Conservation (phyloP, 2,329 filamentous ascomycete genomes). For the Epichloe gansuensis region DNA sequence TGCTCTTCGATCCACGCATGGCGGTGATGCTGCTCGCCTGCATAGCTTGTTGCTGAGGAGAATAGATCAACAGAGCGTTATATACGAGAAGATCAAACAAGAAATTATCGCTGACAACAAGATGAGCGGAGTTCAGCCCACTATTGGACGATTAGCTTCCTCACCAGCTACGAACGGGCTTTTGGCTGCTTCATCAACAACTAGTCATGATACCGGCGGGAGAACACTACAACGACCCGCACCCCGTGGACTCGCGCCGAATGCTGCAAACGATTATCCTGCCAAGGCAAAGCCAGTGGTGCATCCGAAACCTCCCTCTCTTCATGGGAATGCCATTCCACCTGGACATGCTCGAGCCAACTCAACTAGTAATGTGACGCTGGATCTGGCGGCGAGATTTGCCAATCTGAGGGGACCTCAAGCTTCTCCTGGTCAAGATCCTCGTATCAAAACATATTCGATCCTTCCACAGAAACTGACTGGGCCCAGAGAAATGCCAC, state of each 20-base stretch:
- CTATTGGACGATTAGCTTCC: slow-evolving; percentile 10
- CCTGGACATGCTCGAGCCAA: slow-evolving; percentile 19
- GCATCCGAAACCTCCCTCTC: slow-evolving; percentile 54
- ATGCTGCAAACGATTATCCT: slow-evolving; percentile 11
- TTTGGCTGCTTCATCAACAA: neutral
- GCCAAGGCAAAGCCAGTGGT: slow-evolving; percentile 33
- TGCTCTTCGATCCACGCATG: slow-evolving; percentile 42
- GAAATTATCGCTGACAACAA: slow-evolving; percentile 52
- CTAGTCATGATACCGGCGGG: neutral
- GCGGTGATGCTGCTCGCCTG: slow-evolving; percentile 31
- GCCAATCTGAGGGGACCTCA: slow-evolving; percentile 39
- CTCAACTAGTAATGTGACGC: slow-evolving; percentile 20
- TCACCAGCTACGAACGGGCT: slow-evolving; percentile 7
- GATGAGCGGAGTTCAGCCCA: slow-evolving; percentile 44
- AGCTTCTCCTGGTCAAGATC: slow-evolving; percentile 34
- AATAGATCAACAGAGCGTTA: slow-evolving; percentile 33
- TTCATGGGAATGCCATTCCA: slow-evolving; percentile 46
- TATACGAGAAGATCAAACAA: slow-evolving; percentile 46
- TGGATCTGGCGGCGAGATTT: slow-evolving; percentile 45
- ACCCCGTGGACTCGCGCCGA: slow-evolving; percentile 6
- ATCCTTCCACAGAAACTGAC: slow-evolving; percentile 26
- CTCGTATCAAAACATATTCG: slow-evolving; percentile 38
- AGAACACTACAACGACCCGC: neutral
- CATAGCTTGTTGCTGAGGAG: slow-evolving; percentile 39
- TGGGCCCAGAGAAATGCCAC: slow-evolving; percentile 43